These are phyloP conservation scores for Aspergillus avenaceus DNA, from an alignment of 495 filamentous ascomycete species.

Conservation along the genomic window DNA sequence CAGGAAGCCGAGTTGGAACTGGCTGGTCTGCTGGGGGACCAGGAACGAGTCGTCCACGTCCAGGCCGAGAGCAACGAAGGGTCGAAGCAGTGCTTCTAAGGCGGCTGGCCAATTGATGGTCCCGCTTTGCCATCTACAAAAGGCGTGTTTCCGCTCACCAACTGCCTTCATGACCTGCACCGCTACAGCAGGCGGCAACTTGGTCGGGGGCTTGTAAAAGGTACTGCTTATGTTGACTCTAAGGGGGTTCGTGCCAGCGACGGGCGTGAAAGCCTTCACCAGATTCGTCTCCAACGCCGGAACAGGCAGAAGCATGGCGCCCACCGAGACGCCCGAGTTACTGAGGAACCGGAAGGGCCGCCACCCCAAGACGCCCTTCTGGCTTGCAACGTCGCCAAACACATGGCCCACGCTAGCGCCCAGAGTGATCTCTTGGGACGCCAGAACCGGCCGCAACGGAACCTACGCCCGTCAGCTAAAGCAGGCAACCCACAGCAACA, in stretches of 20 bases:
- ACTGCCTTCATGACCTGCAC: constrained; percentile 28
- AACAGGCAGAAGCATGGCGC: constrained; percentile 25
- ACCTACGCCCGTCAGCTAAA: constrained; percentile 15
- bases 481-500: not conserved
- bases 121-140: constrained; percentile 37
- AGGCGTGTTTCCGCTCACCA: constrained; percentile 25
- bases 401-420: constrained; percentile 28
- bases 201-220: constrained; percentile 23
- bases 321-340: constrained; percentile 22
- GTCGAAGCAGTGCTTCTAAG: constrained; percentile 18
- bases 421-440: constrained; percentile 24
- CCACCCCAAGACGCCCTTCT: constrained; percentile 26
- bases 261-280: constrained; percentile 24
- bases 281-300: constrained; percentile 27
- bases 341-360: constrained; percentile 28
- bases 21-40: constrained; percentile 20
- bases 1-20: constrained; percentile 32
- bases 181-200: constrained; percentile 26
- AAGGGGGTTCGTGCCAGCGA: constrained; percentile 34
- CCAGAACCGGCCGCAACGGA: constrained; percentile 24
- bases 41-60: constrained; percentile 17
- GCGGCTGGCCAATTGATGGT: constrained; percentile 27
- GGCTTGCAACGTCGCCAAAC: constrained; percentile 21
- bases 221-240: constrained; percentile 23
- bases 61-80: constrained; percentile 21